A percentile compares a stretch with the other conserved stretches of the same genome.
phyloP scores from a whole-genome alignment of 2,329 filamentous ascomycete genomes.

The Scytalidium lignicola region DNA sequence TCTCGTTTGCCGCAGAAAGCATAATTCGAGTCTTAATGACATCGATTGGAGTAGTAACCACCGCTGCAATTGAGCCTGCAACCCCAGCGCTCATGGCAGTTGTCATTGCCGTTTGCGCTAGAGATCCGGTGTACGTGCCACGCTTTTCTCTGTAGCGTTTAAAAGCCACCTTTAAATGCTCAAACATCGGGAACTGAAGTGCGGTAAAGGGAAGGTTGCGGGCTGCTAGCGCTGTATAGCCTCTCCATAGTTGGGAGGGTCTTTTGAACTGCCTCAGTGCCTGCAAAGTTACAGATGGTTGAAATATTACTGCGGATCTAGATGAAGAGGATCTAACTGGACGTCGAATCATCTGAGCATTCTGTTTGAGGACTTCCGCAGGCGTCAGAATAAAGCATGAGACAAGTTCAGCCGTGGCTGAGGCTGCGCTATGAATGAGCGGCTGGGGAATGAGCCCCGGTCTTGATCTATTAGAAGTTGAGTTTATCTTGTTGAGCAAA shows the following conservation, averaged over 20 bases:
- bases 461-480: constrained; percentile 41
- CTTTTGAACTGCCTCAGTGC: constrained; percentile 52
- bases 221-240: constrained; percentile 76
- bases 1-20: constrained; percentile 50
- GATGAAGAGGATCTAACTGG: constrained; percentile 17
- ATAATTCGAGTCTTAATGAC: constrained; percentile 89
- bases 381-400: constrained; percentile 84
- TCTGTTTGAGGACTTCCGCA: constrained; percentile 88
- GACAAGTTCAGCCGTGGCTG: constrained; percentile 72
- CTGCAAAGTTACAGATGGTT: constrained; percentile 46
- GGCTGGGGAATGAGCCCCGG: constrained; percentile 64
- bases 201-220: constrained; percentile 85
- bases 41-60: constrained; percentile 83
- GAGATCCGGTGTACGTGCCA: constrained; percentile 14
- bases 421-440: constrained; percentile 67
- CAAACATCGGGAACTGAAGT: constrained; percentile 83
- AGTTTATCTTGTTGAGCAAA: constrained; percentile 49
- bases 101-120: constrained; percentile 64
- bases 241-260: constrained; percentile 54
- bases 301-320: constrained; percentile 38
- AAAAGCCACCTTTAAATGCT: constrained; percentile 57
- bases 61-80: constrained; percentile 69
- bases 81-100: constrained; percentile 69
- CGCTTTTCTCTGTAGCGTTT: constrained; percentile 35
- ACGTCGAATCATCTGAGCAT: constrained; percentile 72